Evolutionary conservation across 495 filamentous ascomycete species (phyloP), one percentile per base, ranked within the genome.

Genomic region (Neurospora cerealis): DNA sequence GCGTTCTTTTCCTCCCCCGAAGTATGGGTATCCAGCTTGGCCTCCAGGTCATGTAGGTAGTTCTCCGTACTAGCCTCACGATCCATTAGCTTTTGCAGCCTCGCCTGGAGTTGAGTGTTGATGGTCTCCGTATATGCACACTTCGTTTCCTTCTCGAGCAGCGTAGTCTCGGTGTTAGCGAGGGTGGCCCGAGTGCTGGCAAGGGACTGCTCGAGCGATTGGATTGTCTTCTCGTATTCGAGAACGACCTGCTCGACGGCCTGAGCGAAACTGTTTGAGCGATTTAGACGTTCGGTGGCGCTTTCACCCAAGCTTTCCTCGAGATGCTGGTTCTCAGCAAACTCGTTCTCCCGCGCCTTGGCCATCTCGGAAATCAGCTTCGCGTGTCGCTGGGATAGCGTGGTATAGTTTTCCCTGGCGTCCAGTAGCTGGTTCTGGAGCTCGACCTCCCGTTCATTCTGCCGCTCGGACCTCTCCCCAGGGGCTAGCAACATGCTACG

Each of bases 221-320:
- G 93, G 74, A 99, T 98, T 0, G 96, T 99, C 87, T 97, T 98
- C 77, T 99, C 96, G 80, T 99, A 99, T 79, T 99, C 96, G 21
- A 98, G 83, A 19, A 99, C 93, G 48, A 99, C 93, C 79, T 96
- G 92, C 78, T 99, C 96, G 38, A 98, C 95, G 54, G 94, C 94
- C 81, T 96, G 90, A 9, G 95, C 94, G 82, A 98, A 98, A 10
- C 93, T 95, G 77, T 94, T 96, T 21, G 96, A 98, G 21, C 95
- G 90, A 78, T 97, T 96, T 73, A 98, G 84, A 73, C 96, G 87
- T 80, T 97, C 94, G 9, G 94, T 89, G 4, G 96, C 95, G 76
- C 87, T 94, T 77, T 94, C 91, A 54, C 91, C 92, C 41, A 90
- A 80, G 32, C 80, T 78, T 8, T 92, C 91, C 21, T 88, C 85